phyloP scores from a whole-genome alignment of 31 red algal species.

The Odonthalia washingtoniensis region DNA sequence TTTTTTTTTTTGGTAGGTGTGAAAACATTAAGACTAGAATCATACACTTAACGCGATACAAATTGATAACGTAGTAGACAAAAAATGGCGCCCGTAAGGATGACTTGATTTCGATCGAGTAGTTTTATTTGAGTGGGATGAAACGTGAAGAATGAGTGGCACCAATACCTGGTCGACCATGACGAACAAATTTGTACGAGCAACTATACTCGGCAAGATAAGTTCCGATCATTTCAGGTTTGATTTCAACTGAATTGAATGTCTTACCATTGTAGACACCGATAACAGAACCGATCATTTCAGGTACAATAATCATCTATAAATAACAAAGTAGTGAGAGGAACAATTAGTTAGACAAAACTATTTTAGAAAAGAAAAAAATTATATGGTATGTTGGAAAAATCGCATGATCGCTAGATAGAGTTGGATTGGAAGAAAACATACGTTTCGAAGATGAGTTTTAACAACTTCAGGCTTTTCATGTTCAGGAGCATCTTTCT shows the following conservation, averaged over 20 bases:
- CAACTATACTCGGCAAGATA: conserved; percentile 91
- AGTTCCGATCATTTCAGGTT: conserved; percentile 86
- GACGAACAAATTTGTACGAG: conserved; percentile 96
- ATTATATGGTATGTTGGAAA: background rate
- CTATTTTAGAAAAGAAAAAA: no score
- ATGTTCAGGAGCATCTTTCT: conserved; percentile 84
- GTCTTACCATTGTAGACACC: conserved; percentile 98
- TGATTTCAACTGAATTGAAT: conserved; percentile 98
- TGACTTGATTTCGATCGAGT: no score
- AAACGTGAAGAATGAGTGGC: conserved; percentile 96
- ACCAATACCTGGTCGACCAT: conserved; percentile 98
- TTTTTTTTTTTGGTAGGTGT: no score
- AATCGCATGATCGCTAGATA: background rate
- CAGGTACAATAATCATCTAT: conserved; percentile 98
- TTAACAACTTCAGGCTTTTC: conserved; percentile 94
- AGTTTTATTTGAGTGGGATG: conserved; percentile 90
- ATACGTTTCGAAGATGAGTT: conserved; percentile 81
- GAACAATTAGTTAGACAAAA: no score
- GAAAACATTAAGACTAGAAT: no score
- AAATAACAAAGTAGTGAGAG: no score
- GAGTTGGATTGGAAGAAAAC: background rate
- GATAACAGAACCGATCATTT: conserved; percentile 98
- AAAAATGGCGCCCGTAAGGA: no score
- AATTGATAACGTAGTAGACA: no score
- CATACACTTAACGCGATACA: no score